Percentiles rank a stretch among this genome's conserved stretches.
phyloP scores from a whole-genome alignment of 2,329 filamentous ascomycete genomes.

The Nannizzia gypsea region DNA sequence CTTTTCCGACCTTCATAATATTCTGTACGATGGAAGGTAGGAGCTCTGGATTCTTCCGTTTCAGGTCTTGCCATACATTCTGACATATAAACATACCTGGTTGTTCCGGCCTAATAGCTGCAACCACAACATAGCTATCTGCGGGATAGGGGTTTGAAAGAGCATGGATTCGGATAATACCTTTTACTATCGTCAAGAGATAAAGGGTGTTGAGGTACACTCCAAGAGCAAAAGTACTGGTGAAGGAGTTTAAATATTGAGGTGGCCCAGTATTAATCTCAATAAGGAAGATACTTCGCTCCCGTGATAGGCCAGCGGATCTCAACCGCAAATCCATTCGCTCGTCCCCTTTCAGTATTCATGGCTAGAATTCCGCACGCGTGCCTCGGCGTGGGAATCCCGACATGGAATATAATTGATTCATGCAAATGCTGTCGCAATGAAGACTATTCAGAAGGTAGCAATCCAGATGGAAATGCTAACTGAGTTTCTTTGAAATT shows the following conservation, averaged over 20 bases:
- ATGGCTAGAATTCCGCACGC: not conserved
- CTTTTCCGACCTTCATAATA: not conserved
- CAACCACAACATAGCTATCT: not conserved
- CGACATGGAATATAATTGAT: not conserved
- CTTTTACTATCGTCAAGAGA: not conserved
- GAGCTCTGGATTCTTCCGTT: not conserved
- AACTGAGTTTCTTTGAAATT: not conserved
- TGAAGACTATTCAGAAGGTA: not conserved
- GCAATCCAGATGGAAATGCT: not conserved
- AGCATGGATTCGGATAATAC: not conserved
- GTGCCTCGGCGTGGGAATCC: conserved; percentile 7
- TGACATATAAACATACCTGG: not conserved
- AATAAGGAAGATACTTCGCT: conserved; percentile 14
- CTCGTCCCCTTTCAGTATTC: not conserved
- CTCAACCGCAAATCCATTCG: not conserved
- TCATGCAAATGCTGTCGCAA: not conserved
- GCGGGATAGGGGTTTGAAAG: not conserved
- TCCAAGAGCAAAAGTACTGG: conserved; percentile 14
- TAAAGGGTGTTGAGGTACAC: conserved; percentile 16
- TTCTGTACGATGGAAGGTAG: not conserved
- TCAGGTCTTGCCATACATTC: not conserved
- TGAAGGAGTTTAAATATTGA: conserved; percentile 11
- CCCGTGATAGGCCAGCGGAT: not conserved
- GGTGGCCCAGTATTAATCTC: conserved; percentile 22
- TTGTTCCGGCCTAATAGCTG: not conserved